phyloP scores from a whole-genome alignment of 2,329 filamentous ascomycete species.

The Penicillium sp. region DNA sequence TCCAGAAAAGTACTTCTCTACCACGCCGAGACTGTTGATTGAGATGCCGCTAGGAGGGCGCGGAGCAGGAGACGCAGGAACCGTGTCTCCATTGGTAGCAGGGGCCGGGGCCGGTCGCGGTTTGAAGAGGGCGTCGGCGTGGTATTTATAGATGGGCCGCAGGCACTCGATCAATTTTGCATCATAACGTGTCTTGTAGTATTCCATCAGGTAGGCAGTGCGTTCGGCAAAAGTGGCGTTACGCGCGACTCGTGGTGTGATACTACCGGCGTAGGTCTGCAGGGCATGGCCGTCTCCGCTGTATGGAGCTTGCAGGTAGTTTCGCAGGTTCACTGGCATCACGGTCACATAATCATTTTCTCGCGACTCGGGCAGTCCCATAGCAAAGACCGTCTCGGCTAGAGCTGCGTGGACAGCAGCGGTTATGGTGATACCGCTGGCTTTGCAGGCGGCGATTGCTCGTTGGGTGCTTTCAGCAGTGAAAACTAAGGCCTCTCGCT shows the following conservation, averaged over 20 bases:
- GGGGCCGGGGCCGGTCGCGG: not conserved
- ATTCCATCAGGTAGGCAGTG: constrained; percentile 9
- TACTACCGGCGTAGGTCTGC: constrained; percentile 15
- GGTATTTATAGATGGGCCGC: constrained; percentile 13
- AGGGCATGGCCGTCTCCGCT: constrained; percentile 13
- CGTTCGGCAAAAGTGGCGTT: constrained; percentile 9
- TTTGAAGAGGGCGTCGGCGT: constrained; percentile 11
- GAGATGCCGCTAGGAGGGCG: constrained; percentile 12
- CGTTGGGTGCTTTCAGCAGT: constrained; percentile 8
- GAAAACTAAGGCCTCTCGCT: constrained; percentile 10
- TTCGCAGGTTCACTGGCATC: constrained; percentile 17
- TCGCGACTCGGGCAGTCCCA: constrained; percentile 1
- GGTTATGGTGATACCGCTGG: constrained; percentile 12
- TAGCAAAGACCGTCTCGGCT: constrained; percentile 15
- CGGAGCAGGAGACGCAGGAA: not conserved
- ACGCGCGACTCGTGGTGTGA: constrained; percentile 12
- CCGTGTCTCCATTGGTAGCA: not conserved
- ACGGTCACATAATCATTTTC: constrained; percentile 13
- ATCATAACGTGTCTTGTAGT: constrained; percentile 12
- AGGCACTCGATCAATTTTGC: constrained; percentile 7
- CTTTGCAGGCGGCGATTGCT: constrained; percentile 14
- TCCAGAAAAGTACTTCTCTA: constrained; percentile 9
- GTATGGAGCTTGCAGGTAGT: constrained; percentile 15
- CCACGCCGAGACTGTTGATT: constrained; percentile 15
- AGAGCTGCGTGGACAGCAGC: constrained; percentile 16